A percentile compares a stretch with the other conserved stretches of the same genome.
Conservation (phyloP, 2,329 filamentous ascomycete species). For the Aureobasidium sp. region DNA sequence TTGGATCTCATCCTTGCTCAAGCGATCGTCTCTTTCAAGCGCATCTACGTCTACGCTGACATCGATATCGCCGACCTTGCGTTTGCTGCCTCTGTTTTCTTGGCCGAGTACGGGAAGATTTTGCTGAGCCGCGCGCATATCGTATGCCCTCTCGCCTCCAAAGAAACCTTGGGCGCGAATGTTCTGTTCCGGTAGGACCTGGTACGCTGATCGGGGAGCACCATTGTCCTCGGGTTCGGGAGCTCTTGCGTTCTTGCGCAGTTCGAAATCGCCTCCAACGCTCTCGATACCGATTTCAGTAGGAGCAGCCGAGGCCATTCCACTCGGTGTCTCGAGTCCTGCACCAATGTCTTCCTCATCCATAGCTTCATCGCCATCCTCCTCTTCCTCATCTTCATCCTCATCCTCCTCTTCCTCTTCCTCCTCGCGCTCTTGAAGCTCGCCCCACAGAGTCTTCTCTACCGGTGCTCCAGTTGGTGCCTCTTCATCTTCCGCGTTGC, state of each 20-base stretch:
- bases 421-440: constrained; percentile 71
- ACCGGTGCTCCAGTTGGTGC: constrained; percentile 59
- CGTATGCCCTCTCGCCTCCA: constrained; percentile 87
- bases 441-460: constrained; percentile 85
- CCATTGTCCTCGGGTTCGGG: constrained; percentile 77
- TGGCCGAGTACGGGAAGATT: constrained; percentile 66
- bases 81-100: constrained; percentile 71
- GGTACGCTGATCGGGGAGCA: constrained; percentile 63
- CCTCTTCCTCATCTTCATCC: constrained; percentile 57
- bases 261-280: constrained; percentile 77
- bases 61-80: constrained; percentile 87
- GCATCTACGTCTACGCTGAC: constrained; percentile 83
- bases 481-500: constrained; percentile 53
- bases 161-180: constrained; percentile 88
- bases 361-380: constrained; percentile 69
- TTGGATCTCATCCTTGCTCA: constrained; percentile 77
- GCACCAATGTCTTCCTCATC: constrained; percentile 58
- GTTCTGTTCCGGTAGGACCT: constrained; percentile 81
- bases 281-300: constrained; percentile 73
- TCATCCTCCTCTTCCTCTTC: constrained; percentile 59
- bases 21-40: constrained; percentile 61
- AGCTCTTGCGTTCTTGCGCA: constrained; percentile 77
- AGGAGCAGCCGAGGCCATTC: constrained; percentile 69
- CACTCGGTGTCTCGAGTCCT: constrained; percentile 66
- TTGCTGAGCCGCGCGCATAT: constrained; percentile 52